phyloP scores from a whole-genome alignment of 2,329 filamentous ascomycete species.

The Fusarium equiseti region DNA sequence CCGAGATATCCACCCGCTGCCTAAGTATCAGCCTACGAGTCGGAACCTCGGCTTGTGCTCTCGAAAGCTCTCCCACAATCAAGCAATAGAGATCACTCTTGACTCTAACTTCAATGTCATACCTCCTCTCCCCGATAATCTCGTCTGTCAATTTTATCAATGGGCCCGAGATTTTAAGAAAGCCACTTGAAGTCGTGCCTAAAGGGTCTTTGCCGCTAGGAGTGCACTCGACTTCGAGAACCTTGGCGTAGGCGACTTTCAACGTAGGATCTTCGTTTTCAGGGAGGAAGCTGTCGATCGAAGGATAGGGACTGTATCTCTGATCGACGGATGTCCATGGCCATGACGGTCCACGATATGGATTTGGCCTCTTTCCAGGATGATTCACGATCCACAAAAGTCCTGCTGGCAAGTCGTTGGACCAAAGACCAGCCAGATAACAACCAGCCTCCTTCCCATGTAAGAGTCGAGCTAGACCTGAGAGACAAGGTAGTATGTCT shows the following conservation, averaged over 20 bases:
- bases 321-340: neutral
- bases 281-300: neutral
- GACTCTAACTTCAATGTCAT: neutral
- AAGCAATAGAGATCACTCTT: neutral
- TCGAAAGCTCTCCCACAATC: neutral
- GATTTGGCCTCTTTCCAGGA: neutral
- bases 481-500: neutral
- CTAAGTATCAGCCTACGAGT: neutral
- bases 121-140: neutral
- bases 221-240: neutral
- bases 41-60: neutral
- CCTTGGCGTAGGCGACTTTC: neutral
- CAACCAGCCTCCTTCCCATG: neutral
- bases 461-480: rapidly evolving
- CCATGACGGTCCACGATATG: neutral
- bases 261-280: neutral
- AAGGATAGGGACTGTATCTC: neutral
- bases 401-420: neutral
- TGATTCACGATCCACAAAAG: neutral
- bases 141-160: rapidly evolving
- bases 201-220: neutral
- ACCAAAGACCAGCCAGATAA: neutral
- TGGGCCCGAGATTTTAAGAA: neutral
- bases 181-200: neutral
- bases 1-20: neutral